Percentiles rank a stretch among this genome's conserved stretches.
phyloP scores from a whole-genome alignment of 164 flowering plant species.

The Aristolochia fimbriata region DNA sequence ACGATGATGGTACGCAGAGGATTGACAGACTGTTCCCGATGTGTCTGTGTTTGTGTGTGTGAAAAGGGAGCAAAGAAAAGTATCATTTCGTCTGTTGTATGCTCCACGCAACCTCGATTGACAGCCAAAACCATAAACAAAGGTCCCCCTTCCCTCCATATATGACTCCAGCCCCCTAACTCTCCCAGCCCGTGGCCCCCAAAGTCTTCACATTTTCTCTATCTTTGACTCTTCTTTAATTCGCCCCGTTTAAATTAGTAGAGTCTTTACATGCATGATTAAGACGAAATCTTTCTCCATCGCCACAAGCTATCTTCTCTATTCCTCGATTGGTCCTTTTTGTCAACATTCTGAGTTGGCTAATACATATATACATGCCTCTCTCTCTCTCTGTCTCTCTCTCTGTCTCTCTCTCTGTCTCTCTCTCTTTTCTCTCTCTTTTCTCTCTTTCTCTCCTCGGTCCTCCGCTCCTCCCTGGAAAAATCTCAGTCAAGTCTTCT shows the following conservation, averaged over 20 bases:
- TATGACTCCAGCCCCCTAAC: neutral
- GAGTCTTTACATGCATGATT: too few species aligned
- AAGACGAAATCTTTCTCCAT: too few species aligned
- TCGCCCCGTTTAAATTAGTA: too few species aligned
- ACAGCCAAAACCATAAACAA: neutral
- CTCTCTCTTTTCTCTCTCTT: too few species aligned
- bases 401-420: too few species aligned
- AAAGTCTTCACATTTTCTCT: neutral
- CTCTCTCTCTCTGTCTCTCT: too few species aligned
- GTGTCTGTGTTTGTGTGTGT: too few species aligned
- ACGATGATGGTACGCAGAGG: neutral
- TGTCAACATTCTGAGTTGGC: conserved; percentile 9
- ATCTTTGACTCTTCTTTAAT: neutral
- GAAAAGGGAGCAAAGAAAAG: neutral
- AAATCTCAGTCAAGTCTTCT: conserved; percentile 1
- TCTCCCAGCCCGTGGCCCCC: neutral
- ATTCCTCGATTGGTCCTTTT: neutral
- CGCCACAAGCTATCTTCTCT: too few species aligned
- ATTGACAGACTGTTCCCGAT: neutral
- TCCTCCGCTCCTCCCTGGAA: neutral
- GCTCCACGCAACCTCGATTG: neutral
- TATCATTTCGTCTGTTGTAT: neutral
- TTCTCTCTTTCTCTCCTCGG: too few species aligned
- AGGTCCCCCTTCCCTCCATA: neutral
- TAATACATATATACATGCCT: too few species aligned